Evolutionary conservation across 345 rosid species (phyloP).

Genomic region (Brassica rapa): DNA sequence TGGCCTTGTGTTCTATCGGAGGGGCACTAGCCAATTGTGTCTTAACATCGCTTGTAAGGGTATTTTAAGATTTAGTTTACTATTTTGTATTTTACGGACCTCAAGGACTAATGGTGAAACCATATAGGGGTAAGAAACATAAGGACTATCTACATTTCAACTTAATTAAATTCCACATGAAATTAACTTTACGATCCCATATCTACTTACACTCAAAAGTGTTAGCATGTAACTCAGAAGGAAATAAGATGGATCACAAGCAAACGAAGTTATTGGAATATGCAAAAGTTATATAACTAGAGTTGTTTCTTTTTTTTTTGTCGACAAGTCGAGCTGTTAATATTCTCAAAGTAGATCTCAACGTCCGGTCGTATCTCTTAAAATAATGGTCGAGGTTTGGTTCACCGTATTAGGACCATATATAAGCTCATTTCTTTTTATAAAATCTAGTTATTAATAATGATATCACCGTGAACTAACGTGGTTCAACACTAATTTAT

Average conservation of each 20-base stretch:
- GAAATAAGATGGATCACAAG: neutral
- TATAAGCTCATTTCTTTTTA: neutral
- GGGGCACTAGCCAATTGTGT: constrained; percentile 14
- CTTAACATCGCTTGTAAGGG: constrained; percentile 28
- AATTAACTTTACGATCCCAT: neutral
- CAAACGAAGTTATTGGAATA: neutral
- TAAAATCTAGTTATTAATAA: constrained; percentile 7
- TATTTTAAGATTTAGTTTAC: constrained; percentile 6
- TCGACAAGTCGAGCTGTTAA: constrained; percentile 11
- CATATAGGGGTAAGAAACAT: neutral
- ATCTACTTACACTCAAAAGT: neutral
- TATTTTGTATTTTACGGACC: neutral
- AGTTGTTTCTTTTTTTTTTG: constrained; percentile 18
- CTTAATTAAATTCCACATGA: neutral
- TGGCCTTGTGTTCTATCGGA: constrained; percentile 27
- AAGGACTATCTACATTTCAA: constrained; percentile 3
- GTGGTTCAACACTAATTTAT: constrained; percentile 36
- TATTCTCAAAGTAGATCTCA: constrained; percentile 8
- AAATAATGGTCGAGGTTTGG: constrained; percentile 25
- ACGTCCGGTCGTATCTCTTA: neutral
- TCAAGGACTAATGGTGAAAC: constrained; percentile 15
- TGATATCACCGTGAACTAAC: constrained; percentile 33
- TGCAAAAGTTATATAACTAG: neutral
- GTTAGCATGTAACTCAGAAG: neutral
- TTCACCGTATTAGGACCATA: constrained; percentile 38